Base-by-base conservation (phyloP, 2,329 filamentous ascomycete genomes). In the Penicillium sp. region DNA sequence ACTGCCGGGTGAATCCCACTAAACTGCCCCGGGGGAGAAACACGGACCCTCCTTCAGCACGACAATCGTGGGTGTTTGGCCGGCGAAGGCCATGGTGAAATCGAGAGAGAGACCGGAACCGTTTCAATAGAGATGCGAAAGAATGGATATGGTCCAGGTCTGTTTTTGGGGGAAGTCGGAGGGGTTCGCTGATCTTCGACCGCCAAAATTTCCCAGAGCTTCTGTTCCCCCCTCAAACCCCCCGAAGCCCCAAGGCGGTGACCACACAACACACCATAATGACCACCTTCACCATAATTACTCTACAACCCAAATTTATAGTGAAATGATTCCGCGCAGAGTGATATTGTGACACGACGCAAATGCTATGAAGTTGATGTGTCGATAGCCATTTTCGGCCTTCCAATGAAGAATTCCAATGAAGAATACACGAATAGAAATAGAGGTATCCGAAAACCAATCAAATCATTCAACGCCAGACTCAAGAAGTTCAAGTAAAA, bases 51-150 rank as follows among this genome's bases (percentile, higher is more conserved):
- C 92, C 80, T 94, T 95, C 71, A 97, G 85, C 80, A 97, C 92
- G 76, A 97, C 90, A 74, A 96, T 96, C 66, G 92, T 96, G 74
- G 92, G 92, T 72, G 92, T 94, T 78, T 96, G 92, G 73, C 92
- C 92, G 79, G 90, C 90, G 80, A 96, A 96, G 73, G 92, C 95
- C 92, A 96, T 96, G 63, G 56, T 80, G 67, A 67, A 57, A 61
- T 62, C 57, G 40, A 58, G 55, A 58, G 51, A 53, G 51, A 63
- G 47, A 60, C 48, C 46, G 50, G 54, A 53, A 61, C 52, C 42
- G 44, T 53, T 52, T 50, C 52, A 48, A 50, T 48, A 51, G 30
- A 58, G 56, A 51, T 55, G 48, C 46, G 51, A 50, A 52, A 62
- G 59, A 58, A 63, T 53, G 60, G 46, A 56, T 53, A 58, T 62